These are phyloP conservation scores for Aureobasidium namibiae DNA, from an alignment of 2,329 filamentous ascomycete species.

Conservation along the genomic window DNA sequence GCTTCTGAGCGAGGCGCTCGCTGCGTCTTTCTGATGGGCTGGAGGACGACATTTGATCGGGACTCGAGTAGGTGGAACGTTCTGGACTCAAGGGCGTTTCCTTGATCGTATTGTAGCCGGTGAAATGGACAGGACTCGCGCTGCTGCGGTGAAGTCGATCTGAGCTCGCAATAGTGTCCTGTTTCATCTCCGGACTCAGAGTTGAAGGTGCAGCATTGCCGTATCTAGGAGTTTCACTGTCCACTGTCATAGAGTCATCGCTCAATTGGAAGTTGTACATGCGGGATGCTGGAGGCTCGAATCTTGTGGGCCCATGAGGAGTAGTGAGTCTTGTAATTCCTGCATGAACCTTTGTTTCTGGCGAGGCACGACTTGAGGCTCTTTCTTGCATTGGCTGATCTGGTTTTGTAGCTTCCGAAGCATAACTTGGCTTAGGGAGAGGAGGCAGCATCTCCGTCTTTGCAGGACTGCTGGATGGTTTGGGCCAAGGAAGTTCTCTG, in stretches of 20 bases:
- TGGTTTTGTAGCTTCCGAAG: neutral
- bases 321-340: neutral
- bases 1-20: neutral
- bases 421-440: constrained; percentile 28
- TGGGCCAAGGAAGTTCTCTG: constrained; percentile 4
- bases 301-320: constrained; percentile 6
- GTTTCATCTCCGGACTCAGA: neutral
- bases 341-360: neutral
- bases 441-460: constrained; percentile 22
- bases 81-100: neutral
- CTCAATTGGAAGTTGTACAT: neutral
- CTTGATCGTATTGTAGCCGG: neutral
- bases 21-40: neutral
- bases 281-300: constrained; percentile 2
- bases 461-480: neutral
- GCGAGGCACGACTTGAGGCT: neutral
- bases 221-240: neutral
- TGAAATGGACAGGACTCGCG: neutral
- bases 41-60: neutral
- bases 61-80: neutral
- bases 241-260: neutral
- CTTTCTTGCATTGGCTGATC: neutral
- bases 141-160: neutral
- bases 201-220: neutral
- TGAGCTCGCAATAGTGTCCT: neutral